These are phyloP conservation scores for Waitea zeae DNA, from an alignment of 1,284 basidiomycete species.

Conservation along the genomic window DNA sequence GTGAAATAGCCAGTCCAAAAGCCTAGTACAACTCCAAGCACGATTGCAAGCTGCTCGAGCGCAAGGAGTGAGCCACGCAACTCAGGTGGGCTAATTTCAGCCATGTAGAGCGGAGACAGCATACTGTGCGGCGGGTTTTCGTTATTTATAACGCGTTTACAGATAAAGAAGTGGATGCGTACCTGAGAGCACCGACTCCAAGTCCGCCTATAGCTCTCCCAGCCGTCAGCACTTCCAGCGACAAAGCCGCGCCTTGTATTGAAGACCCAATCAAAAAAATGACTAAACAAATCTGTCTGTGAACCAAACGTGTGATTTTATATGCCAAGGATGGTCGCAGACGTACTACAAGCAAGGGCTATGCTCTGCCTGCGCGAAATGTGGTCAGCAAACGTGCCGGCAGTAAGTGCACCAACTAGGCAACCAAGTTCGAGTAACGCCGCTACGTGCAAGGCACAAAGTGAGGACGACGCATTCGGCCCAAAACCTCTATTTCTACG, in stretches of 20 bases:
- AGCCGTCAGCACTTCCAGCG: constrained; percentile 36
- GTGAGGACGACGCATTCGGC: no score
- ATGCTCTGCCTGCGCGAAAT: constrained; percentile 53
- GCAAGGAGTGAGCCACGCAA: constrained; percentile 67
- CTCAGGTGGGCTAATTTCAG: constrained; percentile 69
- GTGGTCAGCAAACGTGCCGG: constrained; percentile 50
- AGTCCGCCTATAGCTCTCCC: constrained; percentile 61
- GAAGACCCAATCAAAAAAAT: constrained; percentile 56
- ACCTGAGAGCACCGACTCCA: constrained; percentile 69
- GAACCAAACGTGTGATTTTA: neutral
- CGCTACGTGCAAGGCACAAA: no score
- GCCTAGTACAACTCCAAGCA: constrained; percentile 58
- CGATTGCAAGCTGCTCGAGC: constrained; percentile 66
- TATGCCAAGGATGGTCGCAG: neutral
- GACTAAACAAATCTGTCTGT: constrained; percentile 19
- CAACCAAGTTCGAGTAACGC: constrained; percentile 65
- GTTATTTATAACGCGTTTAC: neutral
- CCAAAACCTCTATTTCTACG: no score
- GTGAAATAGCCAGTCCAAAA: constrained; percentile 73
- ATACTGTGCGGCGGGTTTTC: constrained; percentile 30
- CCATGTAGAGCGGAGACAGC: constrained; percentile 67
- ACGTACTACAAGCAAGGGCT: constrained; percentile 44
- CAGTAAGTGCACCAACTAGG: constrained; percentile 45
- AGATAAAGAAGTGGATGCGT: constrained; percentile 1
- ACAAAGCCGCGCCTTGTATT: constrained; percentile 46